These are phyloP conservation scores for Sideroxylon spinosum DNA, from an alignment of 179 eudicot species.

Conservation along the genomic window DNA sequence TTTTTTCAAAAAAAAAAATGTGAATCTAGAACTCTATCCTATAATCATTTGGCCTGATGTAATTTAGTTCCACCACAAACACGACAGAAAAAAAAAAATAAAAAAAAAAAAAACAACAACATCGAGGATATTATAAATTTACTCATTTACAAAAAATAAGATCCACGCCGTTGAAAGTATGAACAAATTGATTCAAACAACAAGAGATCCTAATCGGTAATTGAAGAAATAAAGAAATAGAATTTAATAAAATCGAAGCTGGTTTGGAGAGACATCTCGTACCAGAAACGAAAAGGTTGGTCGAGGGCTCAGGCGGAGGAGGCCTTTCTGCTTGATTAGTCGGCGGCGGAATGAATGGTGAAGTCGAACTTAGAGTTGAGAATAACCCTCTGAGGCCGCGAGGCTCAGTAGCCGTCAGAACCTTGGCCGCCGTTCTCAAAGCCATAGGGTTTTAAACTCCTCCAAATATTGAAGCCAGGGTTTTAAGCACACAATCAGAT, in stretches of 20 bases:
- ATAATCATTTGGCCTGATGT: no score
- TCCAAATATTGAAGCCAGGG: no score
- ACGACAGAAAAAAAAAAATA: no score
- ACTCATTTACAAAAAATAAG: background rate
- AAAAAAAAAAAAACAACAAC: no score
- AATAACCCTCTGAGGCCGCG: slow-evolving; percentile 42
- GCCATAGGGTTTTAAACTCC: slow-evolving; percentile 35
- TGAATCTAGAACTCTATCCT: no score
- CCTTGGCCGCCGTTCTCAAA: slow-evolving; percentile 39
- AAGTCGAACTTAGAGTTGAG: slow-evolving; percentile 27
- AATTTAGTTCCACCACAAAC: no score
- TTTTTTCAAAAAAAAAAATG: no score
- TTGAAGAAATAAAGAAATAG: background rate
- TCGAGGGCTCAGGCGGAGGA: slow-evolving; percentile 54
- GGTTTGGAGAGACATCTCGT: background rate
- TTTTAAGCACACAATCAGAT: no score
- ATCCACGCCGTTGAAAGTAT: no score
- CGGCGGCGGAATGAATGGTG: slow-evolving; percentile 44
- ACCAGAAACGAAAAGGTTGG: slow-evolving; percentile 73
- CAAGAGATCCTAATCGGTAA: background rate
- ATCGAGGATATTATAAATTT: no score
- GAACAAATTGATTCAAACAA: background rate
- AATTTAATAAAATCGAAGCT: background rate
- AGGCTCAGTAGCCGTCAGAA: slow-evolving; percentile 18
- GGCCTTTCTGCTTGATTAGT: slow-evolving; percentile 26